These are phyloP conservation scores for Heritiera littoralis DNA, from an alignment of 345 rosid genomes.

Conservation along the genomic window DNA sequence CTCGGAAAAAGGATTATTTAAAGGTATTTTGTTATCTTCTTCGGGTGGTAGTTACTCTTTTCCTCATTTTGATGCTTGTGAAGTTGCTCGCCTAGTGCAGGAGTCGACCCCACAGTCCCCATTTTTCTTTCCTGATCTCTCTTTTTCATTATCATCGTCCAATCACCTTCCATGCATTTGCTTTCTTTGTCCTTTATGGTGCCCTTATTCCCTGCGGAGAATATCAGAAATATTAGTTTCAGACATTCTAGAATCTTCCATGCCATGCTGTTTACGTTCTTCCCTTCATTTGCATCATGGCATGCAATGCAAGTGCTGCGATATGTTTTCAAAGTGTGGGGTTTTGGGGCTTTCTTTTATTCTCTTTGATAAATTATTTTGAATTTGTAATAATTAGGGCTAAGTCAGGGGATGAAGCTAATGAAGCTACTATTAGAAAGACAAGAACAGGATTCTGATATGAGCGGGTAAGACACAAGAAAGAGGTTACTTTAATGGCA, in stretches of 20 bases:
- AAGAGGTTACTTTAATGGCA: too few relatives aligned
- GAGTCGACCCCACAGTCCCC: background rate
- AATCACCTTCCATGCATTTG: background rate
- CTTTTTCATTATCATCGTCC: background rate
- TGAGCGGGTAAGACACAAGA: too few relatives aligned
- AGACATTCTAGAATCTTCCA: constrained; percentile 13
- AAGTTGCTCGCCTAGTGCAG: constrained; percentile 5
- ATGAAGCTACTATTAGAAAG: too few relatives aligned
- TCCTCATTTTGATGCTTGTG: background rate
- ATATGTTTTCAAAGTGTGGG: background rate
- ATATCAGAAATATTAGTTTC: background rate
- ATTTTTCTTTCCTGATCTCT: background rate
- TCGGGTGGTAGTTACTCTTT: too few relatives aligned
- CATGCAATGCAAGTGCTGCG: background rate
- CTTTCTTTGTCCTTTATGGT: background rate
- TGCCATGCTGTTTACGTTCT: background rate
- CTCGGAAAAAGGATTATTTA: background rate
- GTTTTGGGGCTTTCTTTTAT: background rate
- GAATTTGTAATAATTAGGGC: too few relatives aligned
- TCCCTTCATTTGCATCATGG: background rate
- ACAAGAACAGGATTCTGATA: too few relatives aligned
- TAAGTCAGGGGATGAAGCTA: too few relatives aligned
- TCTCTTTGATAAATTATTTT: background rate
- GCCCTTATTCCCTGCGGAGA: background rate
- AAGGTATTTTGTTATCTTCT: too few relatives aligned